Base-by-base conservation (phyloP, 2,329 filamentous ascomycete species). In the Sphaerulina musiva region DNA sequence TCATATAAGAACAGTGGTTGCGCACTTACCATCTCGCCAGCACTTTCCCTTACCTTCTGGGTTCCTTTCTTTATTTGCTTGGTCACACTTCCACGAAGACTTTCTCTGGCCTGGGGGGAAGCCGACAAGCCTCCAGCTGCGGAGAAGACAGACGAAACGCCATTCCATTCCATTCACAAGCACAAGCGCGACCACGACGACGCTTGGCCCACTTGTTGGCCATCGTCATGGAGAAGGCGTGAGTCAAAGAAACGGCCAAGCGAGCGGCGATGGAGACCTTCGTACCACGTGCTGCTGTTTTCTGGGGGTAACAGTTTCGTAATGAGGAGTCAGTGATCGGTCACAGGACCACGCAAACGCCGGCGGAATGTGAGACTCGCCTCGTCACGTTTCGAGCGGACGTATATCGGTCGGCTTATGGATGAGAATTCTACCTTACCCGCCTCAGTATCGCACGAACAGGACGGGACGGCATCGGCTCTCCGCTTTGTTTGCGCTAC, bases 241-340 rank as follows among this genome's bases (percentile, higher is more conserved):
- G 53, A 56, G 48, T 51, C 48, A 48, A 56, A 41, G 49, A 50
- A 52, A 52, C n/a, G 26, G 42, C 42, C 42, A 44, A 11, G 17
- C 17, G 41, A 32, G 42, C 41, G 14, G n/a, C 41, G 6, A 29
- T 17, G n/a, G n/a, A 45, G 12, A 20, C 20, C 42, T 40, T 38
- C 10, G 51, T 49, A 46, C 46, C 51, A 54, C 52, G 47, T 54
- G 52, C 48, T 43, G 43, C 23, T 43, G 39, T 51, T 50, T 51
- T 38, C 42, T 51, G 53, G 48, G 53, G 53, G 48, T 55, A 51
- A 55, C 40, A 46, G 42, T 47, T 50, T 50, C 53, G 53, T 55
- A 50, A 55, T 50, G 26, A 12, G 12, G 34, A 38, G 5, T 38
- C 34, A 38, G 34, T 38, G 5, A 38, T 6, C 20, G 31, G 39